Evolutionary conservation across 164 flowering plant species (phyloP).

Genomic region (Vitis amurensis): DNA sequence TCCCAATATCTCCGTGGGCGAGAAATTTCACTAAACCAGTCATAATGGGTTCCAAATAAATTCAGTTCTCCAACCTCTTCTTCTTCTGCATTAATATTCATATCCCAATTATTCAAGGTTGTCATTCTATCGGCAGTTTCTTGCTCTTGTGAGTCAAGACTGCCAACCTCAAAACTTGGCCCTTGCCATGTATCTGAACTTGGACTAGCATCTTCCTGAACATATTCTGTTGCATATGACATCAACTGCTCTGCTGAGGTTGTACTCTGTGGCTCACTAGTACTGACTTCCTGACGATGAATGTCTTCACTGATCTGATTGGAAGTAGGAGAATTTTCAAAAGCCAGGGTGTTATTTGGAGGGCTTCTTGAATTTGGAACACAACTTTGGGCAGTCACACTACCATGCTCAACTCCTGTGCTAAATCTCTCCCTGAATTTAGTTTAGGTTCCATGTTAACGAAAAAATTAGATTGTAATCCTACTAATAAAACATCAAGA

Average conservation of each 20-base stretch:
- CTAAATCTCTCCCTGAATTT: slow-evolving; percentile 54
- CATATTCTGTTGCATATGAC: slow-evolving; percentile 22
- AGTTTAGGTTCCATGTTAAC: background rate
- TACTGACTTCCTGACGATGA: slow-evolving; percentile 14
- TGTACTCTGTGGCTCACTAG: slow-evolving; percentile 15
- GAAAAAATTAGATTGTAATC: background rate
- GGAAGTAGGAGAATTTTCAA: slow-evolving; percentile 10
- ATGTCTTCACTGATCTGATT: slow-evolving; percentile 13
- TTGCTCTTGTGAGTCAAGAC: slow-evolving; percentile 19
- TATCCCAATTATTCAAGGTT: slow-evolving; percentile 10
- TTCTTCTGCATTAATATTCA: slow-evolving; percentile 10
- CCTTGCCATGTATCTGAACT: slow-evolving; percentile 21
- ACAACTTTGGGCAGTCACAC: slow-evolving; percentile 3
- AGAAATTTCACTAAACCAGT: slow-evolving; percentile 50
- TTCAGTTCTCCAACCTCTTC: slow-evolving; percentile 3
- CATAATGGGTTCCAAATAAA: slow-evolving; percentile 18
- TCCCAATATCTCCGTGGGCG: slow-evolving; percentile 69
- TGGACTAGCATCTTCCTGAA: slow-evolving; percentile 24
- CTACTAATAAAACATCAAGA: background rate
- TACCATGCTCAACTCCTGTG: slow-evolving; percentile 13
- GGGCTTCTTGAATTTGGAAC: slow-evolving; percentile 19
- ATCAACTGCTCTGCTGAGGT: slow-evolving; percentile 4
- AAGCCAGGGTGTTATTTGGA: slow-evolving; percentile 7
- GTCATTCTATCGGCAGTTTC: slow-evolving; percentile 10
- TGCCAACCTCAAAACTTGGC: slow-evolving; percentile 17